Base-by-base conservation (phyloP, 2,329 filamentous ascomycete species). In the Thyridium curvatum region DNA sequence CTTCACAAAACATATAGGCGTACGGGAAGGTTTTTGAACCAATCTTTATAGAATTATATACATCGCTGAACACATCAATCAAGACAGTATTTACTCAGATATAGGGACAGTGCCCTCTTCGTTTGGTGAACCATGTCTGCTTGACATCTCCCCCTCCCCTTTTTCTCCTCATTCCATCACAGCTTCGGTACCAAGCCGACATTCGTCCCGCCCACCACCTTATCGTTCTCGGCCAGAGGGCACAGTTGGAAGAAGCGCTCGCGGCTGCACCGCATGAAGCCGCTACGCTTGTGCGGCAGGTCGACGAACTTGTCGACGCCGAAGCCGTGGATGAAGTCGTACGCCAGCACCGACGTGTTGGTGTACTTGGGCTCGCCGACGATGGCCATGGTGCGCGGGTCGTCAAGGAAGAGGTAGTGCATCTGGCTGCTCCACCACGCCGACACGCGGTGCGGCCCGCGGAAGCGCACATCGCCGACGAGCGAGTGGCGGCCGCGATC, bases 291-390 rank as follows among this genome's bases (percentile, higher is more conserved):
- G 50, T 86, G 77, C 4, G 81, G 80, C 45, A 87, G 60, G 48
- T 87, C 84, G 45, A 86, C 75, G 44, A 85, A 77, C 60, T 84
- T 84, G 49, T 84, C 79, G 30, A 88, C 66, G 7, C 78, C 77
- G 50, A 88, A 82, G 2, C 84, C 84, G 50, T 86, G 81, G 37
- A 82, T 77, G 39, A 86, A 74, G 50, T 90, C 84, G 57, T 89
- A 89, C 44, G 79, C 77, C 41, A 89, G 66, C 12, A 89, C 79
- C 0, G 78, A 83, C 18, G 68, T 72, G 51, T 84, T 84, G 4
- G 79, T 84, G 42, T 75, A 78, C 55, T 84, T 83, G 28, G 86
- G 85, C 64, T 91, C 86, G 44, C 82, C 82, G 8, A 80, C 72
- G 8, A 79, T 70, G 44, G 63, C 61, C 54, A 57, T 64, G 3